These are phyloP conservation scores for Gelatoporia subvermispora DNA, from an alignment of 768 basidiomycete species.

Conservation along the genomic window DNA sequence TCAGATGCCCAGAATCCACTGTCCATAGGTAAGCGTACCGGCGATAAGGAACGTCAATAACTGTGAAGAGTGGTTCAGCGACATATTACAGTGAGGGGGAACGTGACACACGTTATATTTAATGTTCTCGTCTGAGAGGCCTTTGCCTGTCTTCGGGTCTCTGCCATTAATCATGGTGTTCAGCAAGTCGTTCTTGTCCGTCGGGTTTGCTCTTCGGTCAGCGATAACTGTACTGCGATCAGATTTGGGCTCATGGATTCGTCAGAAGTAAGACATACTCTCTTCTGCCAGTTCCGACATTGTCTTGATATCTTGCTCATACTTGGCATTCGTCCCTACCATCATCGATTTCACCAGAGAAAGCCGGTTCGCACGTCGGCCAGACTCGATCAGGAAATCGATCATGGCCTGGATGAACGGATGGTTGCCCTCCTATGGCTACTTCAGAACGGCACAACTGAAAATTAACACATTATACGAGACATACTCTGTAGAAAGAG, in stretches of 20 bases:
- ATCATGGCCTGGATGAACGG: conserved; percentile 38
- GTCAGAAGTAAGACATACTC: conserved; percentile 25
- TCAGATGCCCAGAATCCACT: neutral
- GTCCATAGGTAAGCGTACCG: conserved; percentile 19
- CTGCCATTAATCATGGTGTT: conserved; percentile 41
- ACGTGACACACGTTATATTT: conserved; percentile 32
- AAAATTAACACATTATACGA: too few relatives aligned
- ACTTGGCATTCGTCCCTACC: conserved; percentile 31
- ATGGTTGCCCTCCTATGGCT: conserved; percentile 27
- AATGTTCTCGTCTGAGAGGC: conserved; percentile 38
- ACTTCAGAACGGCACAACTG: neutral
- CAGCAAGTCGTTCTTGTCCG: conserved; percentile 39
- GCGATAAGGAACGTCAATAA: conserved; percentile 48
- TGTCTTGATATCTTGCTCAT: conserved; percentile 34
- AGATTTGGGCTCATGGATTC: neutral
- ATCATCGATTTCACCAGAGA: conserved; percentile 32
- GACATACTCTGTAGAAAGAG: conserved; percentile 37
- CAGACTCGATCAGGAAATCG: conserved; percentile 36
- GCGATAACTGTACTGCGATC: conserved; percentile 28
- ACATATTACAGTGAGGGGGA: neutral
- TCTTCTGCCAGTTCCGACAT: conserved; percentile 39
- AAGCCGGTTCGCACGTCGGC: conserved; percentile 31
- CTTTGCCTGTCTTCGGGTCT: conserved; percentile 40
- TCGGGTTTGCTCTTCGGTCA: conserved; percentile 33
- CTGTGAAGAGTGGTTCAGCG: conserved; percentile 14